Conservation (phyloP, 768 basidiomycete species). For the Leccinum incarnatum region DNA sequence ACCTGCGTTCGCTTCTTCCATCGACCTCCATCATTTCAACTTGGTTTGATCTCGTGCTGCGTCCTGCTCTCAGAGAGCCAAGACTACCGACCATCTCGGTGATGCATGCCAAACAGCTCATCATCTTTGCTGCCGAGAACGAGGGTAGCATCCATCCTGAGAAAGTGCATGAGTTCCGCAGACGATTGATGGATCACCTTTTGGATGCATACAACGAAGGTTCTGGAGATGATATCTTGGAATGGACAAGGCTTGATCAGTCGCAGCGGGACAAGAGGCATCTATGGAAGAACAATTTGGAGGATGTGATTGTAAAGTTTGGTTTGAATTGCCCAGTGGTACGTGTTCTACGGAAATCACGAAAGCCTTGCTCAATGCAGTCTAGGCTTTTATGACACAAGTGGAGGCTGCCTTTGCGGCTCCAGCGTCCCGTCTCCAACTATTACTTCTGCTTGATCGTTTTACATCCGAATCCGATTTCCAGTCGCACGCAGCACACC, state of each 20-base stretch:
- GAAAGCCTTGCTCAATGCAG: constrained; percentile 5
- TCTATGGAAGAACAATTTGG: constrained; percentile 76
- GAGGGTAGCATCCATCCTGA: constrained; percentile 43
- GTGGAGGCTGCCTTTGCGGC: constrained; percentile 58
- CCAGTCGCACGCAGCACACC: constrained; percentile 42
- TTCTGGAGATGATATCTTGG: constrained; percentile 69
- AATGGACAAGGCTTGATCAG: constrained; percentile 67
- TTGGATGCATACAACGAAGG: constrained; percentile 75
- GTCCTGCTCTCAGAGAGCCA: constrained; percentile 75
- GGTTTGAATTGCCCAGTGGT: constrained; percentile 65
- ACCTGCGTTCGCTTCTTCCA: constrained; percentile 59
- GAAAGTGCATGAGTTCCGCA: constrained; percentile 63
- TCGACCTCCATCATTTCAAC: constrained; percentile 65
- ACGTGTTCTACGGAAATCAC: constrained; percentile 30
- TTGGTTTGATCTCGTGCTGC: constrained; percentile 81
- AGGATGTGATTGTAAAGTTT: constrained; percentile 67
- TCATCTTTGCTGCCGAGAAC: constrained; percentile 56
- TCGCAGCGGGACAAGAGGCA: constrained; percentile 57
- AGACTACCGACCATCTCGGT: constrained; percentile 56
- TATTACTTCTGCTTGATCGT: constrained; percentile 62
- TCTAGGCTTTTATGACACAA: constrained; percentile 68
- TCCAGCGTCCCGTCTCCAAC: constrained; percentile 64
- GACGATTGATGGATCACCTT: constrained; percentile 68
- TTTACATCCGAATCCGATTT: constrained; percentile 59
- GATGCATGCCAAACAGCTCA: constrained; percentile 68